Evolutionary conservation across 371 early-diverging fungal species (phyloP), one percentile per base, ranked within the genome.

Genomic region (Haplosporangium sp.): DNA sequence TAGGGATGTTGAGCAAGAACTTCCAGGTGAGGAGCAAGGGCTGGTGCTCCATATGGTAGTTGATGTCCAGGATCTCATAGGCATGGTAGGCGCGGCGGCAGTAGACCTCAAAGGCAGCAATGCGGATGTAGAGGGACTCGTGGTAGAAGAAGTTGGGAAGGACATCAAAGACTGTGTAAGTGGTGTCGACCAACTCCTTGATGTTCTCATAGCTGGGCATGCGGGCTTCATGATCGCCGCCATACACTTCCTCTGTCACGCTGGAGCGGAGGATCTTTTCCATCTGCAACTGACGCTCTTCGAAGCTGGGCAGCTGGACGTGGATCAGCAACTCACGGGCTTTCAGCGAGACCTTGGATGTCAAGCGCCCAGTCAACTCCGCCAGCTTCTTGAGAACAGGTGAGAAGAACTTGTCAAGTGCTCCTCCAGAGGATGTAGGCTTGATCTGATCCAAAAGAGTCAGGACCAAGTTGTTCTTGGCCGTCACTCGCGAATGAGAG

Each of bases 11-110:
- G 38, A 94, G 86, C 67, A 90, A 85, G 81, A 95, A 95, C 64
- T 92, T 89, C 95, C 95, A 95, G 61, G 91, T 89, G 67, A 95
- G 82, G 63, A 91, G 83, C 67, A 91, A 89, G 43, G 94, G 94
- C 52, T 85, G 74, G 45, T 83, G 85, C 55, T 92, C 92, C 47
- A 91, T 85, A 68, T 89, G 85, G 80, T 95, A 94, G 75, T 91
- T 92, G 66, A 93, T 88, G 67, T 93, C 93, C 66, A 93, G 81
- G 50, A 95, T 90, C 81, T 95, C 92, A 87, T 97, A 98, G 46
- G 97, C 96, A 82, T 98, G 96, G 92, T 97, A 96, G 9, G 97
- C 92, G 64, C 95, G 96, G 64, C 96, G 92, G 62, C 95, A 93
- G 85, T 99, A 99, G 20, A 96, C 95, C 87, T 98, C 96, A 23